These are phyloP conservation scores for Alternaria ethzedia DNA, from an alignment of 2,329 filamentous ascomycete genomes.

Conservation along the genomic window DNA sequence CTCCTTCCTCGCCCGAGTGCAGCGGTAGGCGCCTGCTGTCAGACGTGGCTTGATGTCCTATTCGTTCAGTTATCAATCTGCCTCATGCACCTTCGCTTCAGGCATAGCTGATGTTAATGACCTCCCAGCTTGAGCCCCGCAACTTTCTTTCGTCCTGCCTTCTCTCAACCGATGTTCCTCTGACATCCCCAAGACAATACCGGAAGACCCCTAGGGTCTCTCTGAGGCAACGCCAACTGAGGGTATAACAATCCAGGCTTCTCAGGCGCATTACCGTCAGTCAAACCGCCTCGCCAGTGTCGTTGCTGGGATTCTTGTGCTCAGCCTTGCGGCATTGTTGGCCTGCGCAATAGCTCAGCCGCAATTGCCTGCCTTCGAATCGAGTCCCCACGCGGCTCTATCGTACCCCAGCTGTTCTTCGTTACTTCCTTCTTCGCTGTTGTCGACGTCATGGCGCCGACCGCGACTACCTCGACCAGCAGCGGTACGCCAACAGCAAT, in stretches of 20 bases:
- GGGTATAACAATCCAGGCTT: not conserved
- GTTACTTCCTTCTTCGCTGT: not conserved
- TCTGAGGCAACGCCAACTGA: slow-evolving; percentile 17
- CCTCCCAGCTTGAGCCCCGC: not conserved
- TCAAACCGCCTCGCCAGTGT: not conserved
- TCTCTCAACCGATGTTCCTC: not conserved
- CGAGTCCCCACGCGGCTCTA: not conserved
- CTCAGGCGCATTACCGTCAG: not conserved
- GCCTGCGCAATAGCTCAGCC: not conserved
- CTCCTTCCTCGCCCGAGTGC: not conserved
- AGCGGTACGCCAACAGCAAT: not conserved
- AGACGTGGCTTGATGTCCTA: not conserved
- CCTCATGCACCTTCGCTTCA: not conserved
- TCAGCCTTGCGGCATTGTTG: not conserved
- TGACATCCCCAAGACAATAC: slow-evolving; percentile 41
- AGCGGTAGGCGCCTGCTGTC: not conserved
- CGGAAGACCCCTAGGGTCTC: slow-evolving; percentile 46
- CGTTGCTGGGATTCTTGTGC: rapidly evolving
- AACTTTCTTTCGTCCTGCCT: not conserved
- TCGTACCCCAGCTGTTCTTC: not conserved
- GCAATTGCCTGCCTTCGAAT: not conserved
- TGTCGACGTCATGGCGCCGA: not conserved
- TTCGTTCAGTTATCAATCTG: not conserved
- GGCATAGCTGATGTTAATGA: not conserved
- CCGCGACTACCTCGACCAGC: not conserved